Conservation (phyloP, 768 basidiomycete genomes). For the Scleroderma bovista region DNA sequence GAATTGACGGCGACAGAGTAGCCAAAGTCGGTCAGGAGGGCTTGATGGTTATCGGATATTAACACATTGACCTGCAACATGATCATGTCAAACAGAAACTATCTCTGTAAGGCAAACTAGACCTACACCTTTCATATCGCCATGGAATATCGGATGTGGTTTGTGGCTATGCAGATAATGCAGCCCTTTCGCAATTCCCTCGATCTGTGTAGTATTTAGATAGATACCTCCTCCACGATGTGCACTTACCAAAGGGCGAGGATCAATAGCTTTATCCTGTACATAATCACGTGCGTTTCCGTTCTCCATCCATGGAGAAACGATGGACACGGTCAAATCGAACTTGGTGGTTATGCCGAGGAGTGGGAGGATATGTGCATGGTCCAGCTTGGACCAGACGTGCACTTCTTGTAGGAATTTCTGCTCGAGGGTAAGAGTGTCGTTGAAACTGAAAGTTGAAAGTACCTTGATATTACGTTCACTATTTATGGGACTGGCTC, state of each 20-base stretch:
- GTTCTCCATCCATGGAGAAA: not conserved
- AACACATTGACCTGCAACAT: not conserved
- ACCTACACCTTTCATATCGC: not conserved
- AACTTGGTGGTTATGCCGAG: not conserved
- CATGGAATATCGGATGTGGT: slow-evolving; percentile 23
- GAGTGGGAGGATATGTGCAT: not conserved
- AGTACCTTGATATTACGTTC: not conserved
- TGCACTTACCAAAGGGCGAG: not conserved
- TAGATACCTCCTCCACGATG: not conserved
- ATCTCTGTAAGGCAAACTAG: too few relatives aligned
- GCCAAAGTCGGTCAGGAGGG: not conserved
- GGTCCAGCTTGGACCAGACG: not conserved
- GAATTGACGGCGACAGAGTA: not conserved
- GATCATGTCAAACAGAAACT: not conserved
- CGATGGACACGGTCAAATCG: not conserved
- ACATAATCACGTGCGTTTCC: not conserved
- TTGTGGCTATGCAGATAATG: slow-evolving; percentile 30
- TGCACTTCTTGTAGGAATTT: not conserved
- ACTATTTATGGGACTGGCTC: not conserved
- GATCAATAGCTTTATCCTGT: not conserved
- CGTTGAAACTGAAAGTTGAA: not conserved
- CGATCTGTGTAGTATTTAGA: slow-evolving; percentile 16
- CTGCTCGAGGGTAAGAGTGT: not conserved
- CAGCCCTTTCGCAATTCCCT: slow-evolving; percentile 33
- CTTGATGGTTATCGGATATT: not conserved